Evolutionary conservation across 768 basidiomycete species (phyloP).

Genomic region (Suillus cothurnatus): DNA sequence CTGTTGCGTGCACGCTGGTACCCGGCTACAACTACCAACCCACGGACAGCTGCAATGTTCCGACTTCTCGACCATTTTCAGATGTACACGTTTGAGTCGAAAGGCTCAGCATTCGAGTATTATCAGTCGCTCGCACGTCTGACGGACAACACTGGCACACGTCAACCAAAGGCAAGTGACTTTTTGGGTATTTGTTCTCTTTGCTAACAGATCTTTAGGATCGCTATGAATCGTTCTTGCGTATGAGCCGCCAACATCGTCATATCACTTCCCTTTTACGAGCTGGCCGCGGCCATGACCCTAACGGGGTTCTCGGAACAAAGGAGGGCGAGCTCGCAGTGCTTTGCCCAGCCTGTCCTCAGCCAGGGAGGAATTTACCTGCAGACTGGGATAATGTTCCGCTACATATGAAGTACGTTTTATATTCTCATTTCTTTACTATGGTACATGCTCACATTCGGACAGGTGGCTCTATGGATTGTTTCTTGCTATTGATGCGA

Average conservation of each 20-base stretch:
- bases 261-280: neutral
- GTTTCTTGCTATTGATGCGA: neutral
- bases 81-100: conserved; percentile 30
- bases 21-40: conserved; percentile 19
- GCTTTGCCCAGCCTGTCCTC: neutral
- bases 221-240: neutral
- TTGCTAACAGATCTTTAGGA: neutral
- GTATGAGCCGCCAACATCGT: neutral
- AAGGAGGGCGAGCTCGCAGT: neutral
- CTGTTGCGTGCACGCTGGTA: conserved; percentile 14
- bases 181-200: no score
- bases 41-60: conserved; percentile 31
- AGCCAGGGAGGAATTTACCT: neutral
- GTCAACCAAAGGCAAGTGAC: neutral
- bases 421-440: neutral
- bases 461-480: neutral
- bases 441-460: neutral
- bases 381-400: neutral
- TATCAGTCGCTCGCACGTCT: conserved; percentile 19
- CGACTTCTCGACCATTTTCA: conserved; percentile 26
- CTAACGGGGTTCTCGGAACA: neutral
- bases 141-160: conserved; percentile 28
- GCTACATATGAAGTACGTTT: neutral
- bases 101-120: conserved; percentile 28
- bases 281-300: neutral